Evolutionary conservation across 1,284 basidiomycete species (phyloP).

Genomic region (Neonothopanus nambi): DNA sequence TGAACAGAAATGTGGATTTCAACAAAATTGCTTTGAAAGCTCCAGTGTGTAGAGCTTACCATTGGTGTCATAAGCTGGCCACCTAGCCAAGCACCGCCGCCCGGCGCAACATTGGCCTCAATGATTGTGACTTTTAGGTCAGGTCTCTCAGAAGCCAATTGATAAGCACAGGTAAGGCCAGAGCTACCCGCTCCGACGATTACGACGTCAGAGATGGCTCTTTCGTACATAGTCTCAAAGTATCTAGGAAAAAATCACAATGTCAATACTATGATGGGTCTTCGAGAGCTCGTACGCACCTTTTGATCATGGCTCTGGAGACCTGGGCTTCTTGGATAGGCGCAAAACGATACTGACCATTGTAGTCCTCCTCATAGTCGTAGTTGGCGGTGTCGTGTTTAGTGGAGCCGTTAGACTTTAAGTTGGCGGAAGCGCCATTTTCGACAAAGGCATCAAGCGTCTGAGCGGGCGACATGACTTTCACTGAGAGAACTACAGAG

Average conservation of each 20-base stretch:
- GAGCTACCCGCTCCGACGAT: slow-evolving; percentile 82
- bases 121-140: slow-evolving; percentile 82
- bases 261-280: background rate
- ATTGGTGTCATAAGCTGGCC: slow-evolving; percentile 86
- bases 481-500: background rate
- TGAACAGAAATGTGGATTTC: too few species aligned
- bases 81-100: slow-evolving; percentile 78
- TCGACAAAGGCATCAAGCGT: slow-evolving; percentile 11
- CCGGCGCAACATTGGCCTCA: slow-evolving; percentile 83
- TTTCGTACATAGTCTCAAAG: slow-evolving; percentile 73
- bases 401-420: slow-evolving; percentile 3
- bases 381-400: slow-evolving; percentile 20
- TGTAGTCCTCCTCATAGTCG: slow-evolving; percentile 52
- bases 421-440: background rate
- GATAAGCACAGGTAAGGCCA: slow-evolving; percentile 79
- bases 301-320: slow-evolving; percentile 77
- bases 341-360: slow-evolving; percentile 67
- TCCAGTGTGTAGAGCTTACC: slow-evolving; percentile 37
- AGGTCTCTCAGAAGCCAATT: slow-evolving; percentile 66
- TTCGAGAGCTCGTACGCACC: slow-evolving; percentile 38
- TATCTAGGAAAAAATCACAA: slow-evolving; percentile 45
- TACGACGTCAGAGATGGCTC: slow-evolving; percentile 76
- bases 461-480: slow-evolving; percentile 28
- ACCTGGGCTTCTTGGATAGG: slow-evolving; percentile 78
- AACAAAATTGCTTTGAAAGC: background rate